A percentile compares a stretch with the other conserved stretches of the same genome.
Conservation (phyloP, 495 filamentous ascomycete species). For the Cercophora newfieldiana region DNA sequence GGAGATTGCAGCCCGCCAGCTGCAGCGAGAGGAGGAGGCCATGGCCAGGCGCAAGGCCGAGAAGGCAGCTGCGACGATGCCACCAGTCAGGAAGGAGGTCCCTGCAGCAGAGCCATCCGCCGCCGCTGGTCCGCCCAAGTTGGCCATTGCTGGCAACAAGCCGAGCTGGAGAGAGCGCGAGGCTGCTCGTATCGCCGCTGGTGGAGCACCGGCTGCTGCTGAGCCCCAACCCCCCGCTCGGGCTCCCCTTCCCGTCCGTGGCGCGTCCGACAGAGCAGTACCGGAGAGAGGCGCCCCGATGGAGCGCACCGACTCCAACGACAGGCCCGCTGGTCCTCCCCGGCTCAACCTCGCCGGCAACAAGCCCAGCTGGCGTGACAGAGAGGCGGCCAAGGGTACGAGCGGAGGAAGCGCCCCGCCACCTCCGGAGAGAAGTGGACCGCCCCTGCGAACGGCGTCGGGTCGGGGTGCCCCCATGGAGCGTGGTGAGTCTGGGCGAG, state of each 20-base stretch:
- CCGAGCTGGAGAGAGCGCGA: conserved; percentile 51
- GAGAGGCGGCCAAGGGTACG: conserved; percentile 63
- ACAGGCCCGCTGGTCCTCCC: conserved; percentile 60
- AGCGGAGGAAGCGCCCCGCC: conserved; percentile 20
- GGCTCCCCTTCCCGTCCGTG: conserved; percentile 22
- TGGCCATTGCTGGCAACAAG: conserved; percentile 33
- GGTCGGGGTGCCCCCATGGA: conserved; percentile 34
- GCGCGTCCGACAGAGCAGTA: background rate
- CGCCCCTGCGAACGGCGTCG: conserved; percentile 28
- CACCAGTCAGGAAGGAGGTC: conserved; percentile 35
- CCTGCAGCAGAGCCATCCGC: conserved; percentile 40
- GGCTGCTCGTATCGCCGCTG: conserved; percentile 16
- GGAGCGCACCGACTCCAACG: conserved; percentile 55
- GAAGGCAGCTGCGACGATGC: conserved; percentile 36
- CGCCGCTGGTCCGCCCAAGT: conserved; percentile 33
- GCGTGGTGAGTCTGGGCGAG: conserved; percentile 33
- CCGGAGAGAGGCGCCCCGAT: conserved; percentile 22
- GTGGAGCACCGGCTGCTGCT: conserved; percentile 20
- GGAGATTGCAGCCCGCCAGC: conserved; percentile 52
- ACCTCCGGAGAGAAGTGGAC: conserved; percentile 24
- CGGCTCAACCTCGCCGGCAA: conserved; percentile 64
- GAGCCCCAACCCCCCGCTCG: conserved; percentile 29
- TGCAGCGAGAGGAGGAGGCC: conserved; percentile 55
- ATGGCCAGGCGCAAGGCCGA: conserved; percentile 52
- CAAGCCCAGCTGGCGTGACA: conserved; percentile 81